phyloP scores from a whole-genome alignment of 2,329 filamentous ascomycete genomes.

The Ciborinia camelliae region DNA sequence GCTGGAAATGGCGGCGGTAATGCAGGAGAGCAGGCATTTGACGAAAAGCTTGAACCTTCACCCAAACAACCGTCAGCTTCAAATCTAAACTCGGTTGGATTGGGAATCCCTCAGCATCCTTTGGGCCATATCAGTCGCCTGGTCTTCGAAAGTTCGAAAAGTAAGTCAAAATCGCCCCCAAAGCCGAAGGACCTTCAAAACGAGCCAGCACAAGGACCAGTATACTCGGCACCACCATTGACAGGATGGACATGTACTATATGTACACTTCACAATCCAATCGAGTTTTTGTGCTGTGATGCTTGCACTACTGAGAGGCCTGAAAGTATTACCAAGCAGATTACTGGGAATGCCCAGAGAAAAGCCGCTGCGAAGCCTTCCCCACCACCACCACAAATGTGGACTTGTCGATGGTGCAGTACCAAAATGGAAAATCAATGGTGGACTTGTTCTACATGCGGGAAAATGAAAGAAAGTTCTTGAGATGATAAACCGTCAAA shows the following conservation, averaged over 20 bases:
- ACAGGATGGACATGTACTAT: slow-evolving; percentile 55
- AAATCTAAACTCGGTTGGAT: neutral
- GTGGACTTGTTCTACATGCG: slow-evolving; percentile 57
- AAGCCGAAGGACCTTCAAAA: slow-evolving; percentile 18
- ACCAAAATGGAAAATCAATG: slow-evolving; percentile 51
- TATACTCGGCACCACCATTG: slow-evolving; percentile 10
- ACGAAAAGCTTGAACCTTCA: neutral
- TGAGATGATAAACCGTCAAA: slow-evolving; percentile 19
- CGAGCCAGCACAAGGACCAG: slow-evolving; percentile 11
- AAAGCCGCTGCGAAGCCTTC: slow-evolving; percentile 19
- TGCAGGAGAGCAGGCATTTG: slow-evolving; percentile 14
- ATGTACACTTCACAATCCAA: slow-evolving; percentile 57
- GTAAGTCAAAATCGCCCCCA: slow-evolving; percentile 25
- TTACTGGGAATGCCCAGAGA: slow-evolving; percentile 22
- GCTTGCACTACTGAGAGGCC: slow-evolving; percentile 50
- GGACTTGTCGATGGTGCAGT: slow-evolving; percentile 51
- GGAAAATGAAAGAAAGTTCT: slow-evolving; percentile 52
- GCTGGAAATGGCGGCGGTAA: slow-evolving; percentile 36
- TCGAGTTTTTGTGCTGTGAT: slow-evolving; percentile 51
- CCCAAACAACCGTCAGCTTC: slow-evolving; percentile 8
- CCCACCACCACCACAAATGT: slow-evolving; percentile 35
- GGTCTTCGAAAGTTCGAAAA: slow-evolving; percentile 28
- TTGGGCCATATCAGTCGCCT: slow-evolving; percentile 33
- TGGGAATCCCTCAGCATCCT: neutral
- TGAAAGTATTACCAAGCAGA: slow-evolving; percentile 33